These are phyloP conservation scores for Cadophora malorum DNA, from an alignment of 2,329 filamentous ascomycete genomes.

Conservation along the genomic window DNA sequence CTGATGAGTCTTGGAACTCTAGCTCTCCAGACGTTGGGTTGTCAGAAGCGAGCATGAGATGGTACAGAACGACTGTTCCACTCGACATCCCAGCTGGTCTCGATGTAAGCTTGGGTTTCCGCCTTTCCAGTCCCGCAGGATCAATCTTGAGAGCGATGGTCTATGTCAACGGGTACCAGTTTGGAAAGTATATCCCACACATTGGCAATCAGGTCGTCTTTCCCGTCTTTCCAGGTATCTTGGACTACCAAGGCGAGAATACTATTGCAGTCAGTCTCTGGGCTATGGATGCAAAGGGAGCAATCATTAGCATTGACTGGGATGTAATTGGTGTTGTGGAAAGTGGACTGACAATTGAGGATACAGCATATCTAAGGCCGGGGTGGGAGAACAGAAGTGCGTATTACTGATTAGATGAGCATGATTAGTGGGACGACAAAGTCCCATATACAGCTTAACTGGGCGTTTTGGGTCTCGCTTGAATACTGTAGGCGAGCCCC, in stretches of 20 bases:
- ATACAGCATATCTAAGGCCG: constrained; percentile 39
- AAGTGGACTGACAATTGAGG: constrained; percentile 57
- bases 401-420: constrained; percentile 26
- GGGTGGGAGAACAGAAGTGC: constrained; percentile 19
- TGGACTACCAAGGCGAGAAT: constrained; percentile 64
- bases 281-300: constrained; percentile 50
- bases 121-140: constrained; percentile 53
- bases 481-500: too few species aligned
- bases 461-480: too few species aligned
- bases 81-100: constrained; percentile 57
- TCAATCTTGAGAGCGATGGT: constrained; percentile 59
- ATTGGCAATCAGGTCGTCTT: constrained; percentile 67
- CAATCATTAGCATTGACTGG: constrained; percentile 51
- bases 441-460: too few species aligned
- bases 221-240: constrained; percentile 60
- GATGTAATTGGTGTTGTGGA: constrained; percentile 59
- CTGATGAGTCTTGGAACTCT: constrained; percentile 53
- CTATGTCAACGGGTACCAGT: constrained; percentile 71
- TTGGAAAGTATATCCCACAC: constrained; percentile 63
- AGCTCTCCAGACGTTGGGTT: constrained; percentile 46
- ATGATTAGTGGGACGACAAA: too few species aligned
- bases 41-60: constrained; percentile 58
- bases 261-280: constrained; percentile 64
- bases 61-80: constrained; percentile 60
- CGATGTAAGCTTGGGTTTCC: constrained; percentile 63